Evolutionary conservation across 257 asterid genomes (phyloP).

Genomic region (Misopates orontium): DNA sequence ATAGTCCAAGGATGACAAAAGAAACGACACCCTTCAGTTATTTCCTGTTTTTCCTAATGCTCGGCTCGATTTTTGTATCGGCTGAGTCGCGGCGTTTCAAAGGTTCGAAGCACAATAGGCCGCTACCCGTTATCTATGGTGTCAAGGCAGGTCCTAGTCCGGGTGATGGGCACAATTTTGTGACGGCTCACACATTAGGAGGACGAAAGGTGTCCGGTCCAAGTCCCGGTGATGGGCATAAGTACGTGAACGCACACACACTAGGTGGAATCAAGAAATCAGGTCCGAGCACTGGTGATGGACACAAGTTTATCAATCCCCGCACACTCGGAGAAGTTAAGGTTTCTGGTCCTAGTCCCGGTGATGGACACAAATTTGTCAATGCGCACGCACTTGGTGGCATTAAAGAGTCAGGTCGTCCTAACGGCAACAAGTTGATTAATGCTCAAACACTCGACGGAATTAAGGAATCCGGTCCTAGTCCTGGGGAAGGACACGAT

Average conservation of each 20-base stretch:
- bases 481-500: too few species aligned
- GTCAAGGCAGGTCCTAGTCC: slow-evolving; percentile 46
- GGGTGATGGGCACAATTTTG: slow-evolving; percentile 26
- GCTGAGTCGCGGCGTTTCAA: slow-evolving; percentile 39
- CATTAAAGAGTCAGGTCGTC: too few species aligned
- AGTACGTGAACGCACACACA: slow-evolving; percentile 9
- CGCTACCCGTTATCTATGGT: slow-evolving; percentile 7
- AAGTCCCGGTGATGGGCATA: slow-evolving; percentile 25
- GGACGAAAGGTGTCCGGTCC: slow-evolving; percentile 15
- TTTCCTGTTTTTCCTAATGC: slow-evolving; percentile 18
- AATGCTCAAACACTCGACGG: too few species aligned
- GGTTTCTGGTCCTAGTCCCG: too few species aligned
- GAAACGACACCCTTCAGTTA: neutral
- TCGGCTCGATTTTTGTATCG: slow-evolving; percentile 17
- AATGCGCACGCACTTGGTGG: slow-evolving; percentile 12
- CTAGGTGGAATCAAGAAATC: slow-evolving; percentile 35
- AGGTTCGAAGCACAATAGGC: slow-evolving; percentile 26
- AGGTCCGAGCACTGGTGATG: slow-evolving; percentile 32
- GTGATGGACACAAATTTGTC: slow-evolving; percentile 26
- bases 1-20: neutral
- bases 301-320: slow-evolving; percentile 11
- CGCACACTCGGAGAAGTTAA: slow-evolving; percentile 15
- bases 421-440: too few species aligned
- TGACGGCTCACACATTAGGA: slow-evolving; percentile 6
- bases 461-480: too few species aligned